A percentile compares a stretch with the other conserved stretches of the same genome.
These are phyloP conservation scores for Fusarium musae DNA, from an alignment of 2,329 filamentous ascomycete species.

Conservation along the genomic window DNA sequence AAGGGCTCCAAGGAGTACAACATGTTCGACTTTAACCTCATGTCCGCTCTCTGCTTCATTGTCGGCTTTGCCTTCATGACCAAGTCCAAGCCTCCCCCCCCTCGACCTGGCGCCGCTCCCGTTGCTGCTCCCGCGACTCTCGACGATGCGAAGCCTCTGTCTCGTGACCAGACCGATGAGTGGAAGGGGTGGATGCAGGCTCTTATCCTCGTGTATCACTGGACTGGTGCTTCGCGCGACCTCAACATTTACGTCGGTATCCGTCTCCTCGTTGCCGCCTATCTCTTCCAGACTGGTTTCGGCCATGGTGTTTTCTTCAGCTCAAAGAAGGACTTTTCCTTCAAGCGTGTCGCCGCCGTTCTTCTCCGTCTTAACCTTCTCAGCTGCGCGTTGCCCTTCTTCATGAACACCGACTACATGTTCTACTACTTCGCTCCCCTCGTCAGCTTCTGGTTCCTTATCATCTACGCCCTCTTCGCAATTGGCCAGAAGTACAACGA, in stretches of 20 bases:
- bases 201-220: constrained; percentile 64
- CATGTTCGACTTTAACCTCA: constrained; percentile 35
- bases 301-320: constrained; percentile 70
- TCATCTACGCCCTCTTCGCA: constrained; percentile 64
- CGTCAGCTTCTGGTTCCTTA: constrained; percentile 70
- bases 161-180: constrained; percentile 68
- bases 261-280: constrained; percentile 66
- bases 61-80: constrained; percentile 35
- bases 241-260: constrained; percentile 65
- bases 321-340: constrained; percentile 65
- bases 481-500: constrained; percentile 56
- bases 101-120: constrained; percentile 7
- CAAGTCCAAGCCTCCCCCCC: constrained; percentile 23
- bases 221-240: constrained; percentile 56
- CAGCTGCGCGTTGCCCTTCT: constrained; percentile 62
- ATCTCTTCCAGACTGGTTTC: constrained; percentile 71
- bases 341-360: constrained; percentile 61
- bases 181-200: constrained; percentile 75
- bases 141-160: constrained; percentile 42
- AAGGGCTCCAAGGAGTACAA: constrained; percentile 43
- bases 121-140: constrained; percentile 16
- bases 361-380: constrained; percentile 68
- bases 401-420: constrained; percentile 64
- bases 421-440: constrained; percentile 68
- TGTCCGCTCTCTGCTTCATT: constrained; percentile 30